Evolutionary conservation across 768 basidiomycete species (phyloP).

Genomic region (Pleurotus djamor): DNA sequence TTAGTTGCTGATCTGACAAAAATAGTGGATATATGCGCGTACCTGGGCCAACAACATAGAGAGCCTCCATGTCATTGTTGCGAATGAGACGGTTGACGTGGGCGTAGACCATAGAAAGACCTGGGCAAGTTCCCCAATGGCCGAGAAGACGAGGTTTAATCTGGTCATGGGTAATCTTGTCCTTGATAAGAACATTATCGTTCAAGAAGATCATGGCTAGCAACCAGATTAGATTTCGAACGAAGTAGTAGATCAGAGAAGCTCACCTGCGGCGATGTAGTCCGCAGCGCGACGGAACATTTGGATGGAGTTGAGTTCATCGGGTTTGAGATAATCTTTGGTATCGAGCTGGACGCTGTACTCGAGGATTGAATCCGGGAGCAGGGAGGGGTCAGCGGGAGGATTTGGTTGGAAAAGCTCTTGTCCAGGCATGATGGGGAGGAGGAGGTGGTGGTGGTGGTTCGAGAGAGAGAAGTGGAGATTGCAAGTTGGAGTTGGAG

Average conservation of each 20-base stretch:
- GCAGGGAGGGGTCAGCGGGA: conserved; percentile 63
- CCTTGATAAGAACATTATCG: conserved; percentile 65
- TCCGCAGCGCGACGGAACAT: conserved; percentile 61
- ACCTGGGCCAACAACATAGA: conserved; percentile 84
- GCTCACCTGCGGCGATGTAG: conserved; percentile 68
- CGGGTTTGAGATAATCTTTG: conserved; percentile 40
- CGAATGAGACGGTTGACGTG: conserved; percentile 67
- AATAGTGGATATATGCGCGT: conserved; percentile 8
- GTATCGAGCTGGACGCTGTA: conserved; percentile 46
- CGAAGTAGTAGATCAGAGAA: neutral
- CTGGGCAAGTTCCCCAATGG: conserved; percentile 85
- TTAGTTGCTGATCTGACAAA: neutral
- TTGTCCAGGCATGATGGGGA: conserved; percentile 54
- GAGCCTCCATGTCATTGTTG: conserved; percentile 56
- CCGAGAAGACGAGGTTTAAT: conserved; percentile 83
- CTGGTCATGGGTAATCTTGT: conserved; percentile 56
- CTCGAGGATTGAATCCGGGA: conserved; percentile 56
- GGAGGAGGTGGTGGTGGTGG: conserved; percentile 1
- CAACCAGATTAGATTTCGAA: neutral
- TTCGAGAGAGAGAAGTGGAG: neutral
- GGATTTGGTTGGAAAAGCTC: conserved; percentile 60
- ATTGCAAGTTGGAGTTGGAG: conserved; percentile 11
- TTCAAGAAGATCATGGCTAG: conserved; percentile 85
- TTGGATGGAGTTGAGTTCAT: conserved; percentile 51
- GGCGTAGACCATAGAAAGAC: conserved; percentile 68